Evolutionary conservation across 169 alveolate genomes (phyloP).

Genomic region (Babesia ovis): DNA sequence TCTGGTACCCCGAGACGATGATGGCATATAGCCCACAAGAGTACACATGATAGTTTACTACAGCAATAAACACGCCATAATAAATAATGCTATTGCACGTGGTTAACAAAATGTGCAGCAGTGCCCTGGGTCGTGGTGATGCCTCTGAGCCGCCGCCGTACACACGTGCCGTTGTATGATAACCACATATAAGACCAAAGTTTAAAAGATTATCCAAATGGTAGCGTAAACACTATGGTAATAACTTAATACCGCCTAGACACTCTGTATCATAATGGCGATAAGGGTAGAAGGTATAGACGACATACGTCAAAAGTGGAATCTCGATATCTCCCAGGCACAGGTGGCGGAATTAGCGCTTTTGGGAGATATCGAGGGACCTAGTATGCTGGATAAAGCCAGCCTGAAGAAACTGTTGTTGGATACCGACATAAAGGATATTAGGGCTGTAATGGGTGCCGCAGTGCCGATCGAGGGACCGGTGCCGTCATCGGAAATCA

Average conservation of each 20-base stretch:
- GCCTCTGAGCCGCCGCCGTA: too few relatives aligned
- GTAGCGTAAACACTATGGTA: too few relatives aligned
- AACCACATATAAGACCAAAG: too few relatives aligned
- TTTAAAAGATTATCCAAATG: too few relatives aligned
- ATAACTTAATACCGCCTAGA: not conserved
- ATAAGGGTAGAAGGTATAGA: not conserved
- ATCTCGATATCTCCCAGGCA: constrained; percentile 22
- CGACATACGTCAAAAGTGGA: constrained; percentile 7
- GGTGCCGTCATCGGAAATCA: constrained; percentile 1
- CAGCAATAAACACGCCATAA: too few relatives aligned
- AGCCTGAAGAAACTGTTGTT: not conserved
- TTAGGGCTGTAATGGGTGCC: not conserved
- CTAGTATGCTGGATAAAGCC: not conserved
- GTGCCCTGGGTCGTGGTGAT: too few relatives aligned
- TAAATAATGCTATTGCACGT: too few relatives aligned
- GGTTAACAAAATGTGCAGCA: too few relatives aligned
- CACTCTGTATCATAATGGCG: constrained; percentile 1
- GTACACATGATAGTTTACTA: too few relatives aligned
- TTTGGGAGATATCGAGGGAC: not conserved
- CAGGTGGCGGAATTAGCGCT: not conserved
- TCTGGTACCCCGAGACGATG: too few relatives aligned
- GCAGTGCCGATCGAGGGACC: not conserved
- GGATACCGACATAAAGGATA: not conserved
- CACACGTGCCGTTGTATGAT: too few relatives aligned
- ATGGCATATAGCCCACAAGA: too few relatives aligned